Evolutionary conservation across 139 green algal species (phyloP), one percentile per base, ranked within the genome.

Genomic region (Volvox reticuliferus): DNA sequence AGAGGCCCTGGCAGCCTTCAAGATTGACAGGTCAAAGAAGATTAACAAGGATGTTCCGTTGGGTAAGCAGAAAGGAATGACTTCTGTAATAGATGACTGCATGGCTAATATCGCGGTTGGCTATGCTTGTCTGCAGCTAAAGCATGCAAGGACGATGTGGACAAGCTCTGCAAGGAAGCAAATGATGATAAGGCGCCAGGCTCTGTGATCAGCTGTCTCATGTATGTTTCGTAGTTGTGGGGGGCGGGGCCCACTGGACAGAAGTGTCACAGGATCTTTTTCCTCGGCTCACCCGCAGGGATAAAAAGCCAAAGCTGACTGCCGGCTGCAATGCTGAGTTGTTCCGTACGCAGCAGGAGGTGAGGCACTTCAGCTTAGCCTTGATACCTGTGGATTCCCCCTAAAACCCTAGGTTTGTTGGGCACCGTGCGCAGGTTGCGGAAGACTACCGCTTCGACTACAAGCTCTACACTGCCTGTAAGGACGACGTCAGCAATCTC

Each of bases 41-140:
- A 96, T 99, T 87, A 98, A 98, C 93, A 96, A 95, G 79, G 95
- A 99, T 68, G 77, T 97, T 36, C 87, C 94, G 0, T 92, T 99
- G 18, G 95, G 94, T 96, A 30, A 24, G 92, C 21, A 28, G 16
- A 24, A 28, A 24, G 9, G 24, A 73, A 28, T 73, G 65, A 73
- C 3, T 2, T 26, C 2, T 73, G 21, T 26, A 9, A 26, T 73
- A 5, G 65, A 3, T 9, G 2, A 73, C 65, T 24, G 16, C 65
- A 28, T 73, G 21, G 65, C 65, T 73, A 73, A 73, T 12, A 24
- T 30, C 6, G 65, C 24, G 65, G 12, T 73, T 55, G 67, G 22
- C 67, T 5, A 55, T 19, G 55, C 13, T 35, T 81, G 33, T 61
- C 13, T 24, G 82, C 91, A 95, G 92, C 95, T 3, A 82, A 89